Evolutionary conservation across 1,284 basidiomycete species (phyloP).

Genomic region (Coniferiporia sulphurascens): DNA sequence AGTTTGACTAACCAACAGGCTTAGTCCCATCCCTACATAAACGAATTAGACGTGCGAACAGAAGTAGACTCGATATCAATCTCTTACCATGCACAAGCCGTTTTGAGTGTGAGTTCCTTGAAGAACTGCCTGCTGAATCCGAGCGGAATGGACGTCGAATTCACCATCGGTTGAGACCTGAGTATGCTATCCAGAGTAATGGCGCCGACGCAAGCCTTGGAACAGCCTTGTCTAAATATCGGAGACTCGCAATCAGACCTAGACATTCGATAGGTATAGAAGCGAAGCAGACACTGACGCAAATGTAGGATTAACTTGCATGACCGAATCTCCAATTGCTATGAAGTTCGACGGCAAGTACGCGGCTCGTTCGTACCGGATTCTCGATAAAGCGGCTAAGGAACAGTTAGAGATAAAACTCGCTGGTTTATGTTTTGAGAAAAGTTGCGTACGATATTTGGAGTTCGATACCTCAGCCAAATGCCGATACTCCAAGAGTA

Average conservation of each 20-base stretch:
- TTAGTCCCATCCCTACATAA: constrained; percentile 18
- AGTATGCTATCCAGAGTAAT: constrained; percentile 18
- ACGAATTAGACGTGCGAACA: neutral
- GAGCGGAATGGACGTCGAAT: neutral
- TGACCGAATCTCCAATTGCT: constrained; percentile 19
- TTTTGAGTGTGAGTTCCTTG: constrained; percentile 6
- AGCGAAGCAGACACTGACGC: constrained; percentile 9
- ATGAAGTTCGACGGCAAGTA: constrained; percentile 20
- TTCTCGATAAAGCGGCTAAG: constrained; percentile 16
- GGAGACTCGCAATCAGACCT: neutral
- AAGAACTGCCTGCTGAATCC: constrained; percentile 10
- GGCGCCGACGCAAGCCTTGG: constrained; percentile 14
- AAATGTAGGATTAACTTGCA: constrained; percentile 19
- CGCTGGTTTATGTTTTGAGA: neutral
- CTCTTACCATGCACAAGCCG: constrained; percentile 13
- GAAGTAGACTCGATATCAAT: neutral
- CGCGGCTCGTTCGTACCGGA: constrained; percentile 15
- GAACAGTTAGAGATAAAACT: neutral
- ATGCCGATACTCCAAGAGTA: constrained; percentile 3
- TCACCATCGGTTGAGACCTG: neutral
- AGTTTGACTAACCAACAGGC: constrained; percentile 12
- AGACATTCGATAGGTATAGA: too few species aligned
- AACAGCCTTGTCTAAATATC: constrained; percentile 16
- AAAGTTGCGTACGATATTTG: constrained; percentile 12
- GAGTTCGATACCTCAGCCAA: neutral